Evolutionary conservation across 345 rosid species (phyloP).

Genomic region (Conringia planisiliqua): DNA sequence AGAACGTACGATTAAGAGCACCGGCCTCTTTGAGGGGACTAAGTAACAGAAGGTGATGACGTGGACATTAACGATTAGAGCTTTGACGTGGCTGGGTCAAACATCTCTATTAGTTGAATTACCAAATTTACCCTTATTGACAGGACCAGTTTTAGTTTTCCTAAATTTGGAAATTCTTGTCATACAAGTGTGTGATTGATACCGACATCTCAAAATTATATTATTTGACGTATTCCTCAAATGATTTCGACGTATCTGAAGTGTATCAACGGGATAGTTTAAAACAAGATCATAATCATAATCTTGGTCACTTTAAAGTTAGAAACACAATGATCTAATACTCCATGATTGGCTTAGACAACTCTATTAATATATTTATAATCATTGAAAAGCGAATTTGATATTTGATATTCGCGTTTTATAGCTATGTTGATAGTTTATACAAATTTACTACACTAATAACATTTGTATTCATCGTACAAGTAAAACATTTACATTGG

Average conservation of each 20-base stretch:
- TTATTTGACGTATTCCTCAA: conserved; percentile 15
- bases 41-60: conserved; percentile 25
- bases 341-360: neutral
- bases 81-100: conserved; percentile 47
- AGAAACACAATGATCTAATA: neutral
- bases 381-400: neutral
- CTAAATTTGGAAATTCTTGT: conserved; percentile 15
- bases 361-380: neutral
- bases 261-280: neutral
- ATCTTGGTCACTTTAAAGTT: neutral
- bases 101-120: conserved; percentile 22
- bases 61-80: conserved; percentile 50
- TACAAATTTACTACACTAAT: neutral
- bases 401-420: neutral
- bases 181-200: neutral
- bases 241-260: conserved; percentile 2
- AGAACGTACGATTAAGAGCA: conserved; percentile 36
- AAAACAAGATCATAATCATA: neutral
- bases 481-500: too few species aligned
- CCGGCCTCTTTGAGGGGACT: neutral
- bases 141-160: neutral
- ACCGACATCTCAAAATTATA: conserved; percentile 2
- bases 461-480: neutral
- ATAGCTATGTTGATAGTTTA: neutral
- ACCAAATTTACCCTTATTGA: conserved; percentile 9